Evolutionary conservation across 257 asterid species (phyloP), one percentile per base, ranked within the genome.

Genomic region (Asclepias syriaca): DNA sequence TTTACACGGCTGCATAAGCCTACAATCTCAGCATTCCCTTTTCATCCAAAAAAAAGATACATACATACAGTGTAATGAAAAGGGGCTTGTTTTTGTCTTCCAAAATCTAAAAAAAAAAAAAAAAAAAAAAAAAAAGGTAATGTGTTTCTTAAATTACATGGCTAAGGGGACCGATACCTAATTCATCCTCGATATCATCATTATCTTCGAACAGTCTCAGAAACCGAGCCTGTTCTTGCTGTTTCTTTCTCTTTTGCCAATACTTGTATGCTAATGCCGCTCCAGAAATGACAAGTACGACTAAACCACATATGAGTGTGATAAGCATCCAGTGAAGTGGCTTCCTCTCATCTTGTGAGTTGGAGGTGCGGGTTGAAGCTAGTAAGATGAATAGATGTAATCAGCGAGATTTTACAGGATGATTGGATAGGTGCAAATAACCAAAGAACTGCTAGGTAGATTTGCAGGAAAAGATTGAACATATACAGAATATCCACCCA

Each of bases 221-320:
- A 43, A 77, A 92, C 43, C 89, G 87, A 6, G 97, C 95, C 76
- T 92, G 97, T 68, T 92, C 96, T 55, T 85, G 88, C 79, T 84
- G 90, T 79, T 88, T 88, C 88, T 77, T 90, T 58, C 84, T 81
- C 71, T 67, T 78, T 86, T 87, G 88, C 87, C 87, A 86, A 73
- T 79, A 85, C 78, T 85, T 90, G 80, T 74, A 81, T 67, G 70
- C 85, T 22, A 78, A 70, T 68, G 84, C 78, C 68, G 75, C 50
- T 72, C 89, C 93, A 79, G 73, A 43, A 46, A 81, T 59, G n/a
- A 85, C 59, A 16, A 63, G 65, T 13, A 81, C 72, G 43, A 70
- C 80, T 37, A 68, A 64, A 61, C 68, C 75, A 46, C 77, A 63
- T 55, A 90, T 79, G 19, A 73, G 67, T 18, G 76, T 56, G 24